Conservation (phyloP, 176 grass and related monocot genomes). For the Raddia guianensis region DNA sequence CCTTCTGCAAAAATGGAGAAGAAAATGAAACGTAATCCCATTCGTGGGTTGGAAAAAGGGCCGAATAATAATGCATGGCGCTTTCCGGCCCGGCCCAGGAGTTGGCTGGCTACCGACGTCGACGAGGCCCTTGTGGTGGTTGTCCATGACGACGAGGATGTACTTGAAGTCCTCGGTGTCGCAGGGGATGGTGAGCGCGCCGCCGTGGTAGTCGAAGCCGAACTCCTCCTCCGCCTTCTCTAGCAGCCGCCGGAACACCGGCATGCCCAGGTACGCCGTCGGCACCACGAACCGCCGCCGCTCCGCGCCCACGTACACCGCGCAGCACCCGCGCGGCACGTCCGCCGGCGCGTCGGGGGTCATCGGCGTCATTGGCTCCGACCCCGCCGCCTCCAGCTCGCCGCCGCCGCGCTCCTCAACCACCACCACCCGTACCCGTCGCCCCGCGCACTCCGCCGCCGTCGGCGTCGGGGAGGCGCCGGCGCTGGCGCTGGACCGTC, state of each 20-base stretch:
- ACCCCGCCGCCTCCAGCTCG: neutral
- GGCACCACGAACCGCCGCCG: slow-evolving; percentile 75
- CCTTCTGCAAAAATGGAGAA: slow-evolving; percentile 28
- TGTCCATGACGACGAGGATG: slow-evolving; percentile 64
- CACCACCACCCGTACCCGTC: neutral
- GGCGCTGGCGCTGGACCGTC: neutral
- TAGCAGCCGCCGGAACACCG: slow-evolving; percentile 66
- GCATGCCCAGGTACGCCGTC: slow-evolving; percentile 51
- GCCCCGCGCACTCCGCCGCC: neutral
- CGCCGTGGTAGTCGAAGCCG: slow-evolving; percentile 51
- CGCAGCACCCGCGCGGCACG: slow-evolving; percentile 55
- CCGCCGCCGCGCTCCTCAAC: neutral
- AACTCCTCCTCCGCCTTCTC: slow-evolving; percentile 69
- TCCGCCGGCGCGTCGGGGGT: slow-evolving; percentile 26
- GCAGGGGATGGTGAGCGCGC: slow-evolving; percentile 63
- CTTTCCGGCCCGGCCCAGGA: no score
- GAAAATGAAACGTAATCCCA: neutral
- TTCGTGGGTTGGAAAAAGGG: neutral
- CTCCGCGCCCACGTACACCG: slow-evolving; percentile 49
- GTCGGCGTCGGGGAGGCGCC: neutral
- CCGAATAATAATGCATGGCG: no score
- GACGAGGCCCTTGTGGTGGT: slow-evolving; percentile 38
- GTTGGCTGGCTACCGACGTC: slow-evolving; percentile 45
- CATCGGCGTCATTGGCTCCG: slow-evolving; percentile 11
- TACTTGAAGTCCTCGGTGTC: slow-evolving; percentile 73